Percentiles rank a stretch among this genome's conserved stretches.
Evolutionary conservation across 148 eudicot species (phyloP).

Genomic region (Rhododendron vialii): DNA sequence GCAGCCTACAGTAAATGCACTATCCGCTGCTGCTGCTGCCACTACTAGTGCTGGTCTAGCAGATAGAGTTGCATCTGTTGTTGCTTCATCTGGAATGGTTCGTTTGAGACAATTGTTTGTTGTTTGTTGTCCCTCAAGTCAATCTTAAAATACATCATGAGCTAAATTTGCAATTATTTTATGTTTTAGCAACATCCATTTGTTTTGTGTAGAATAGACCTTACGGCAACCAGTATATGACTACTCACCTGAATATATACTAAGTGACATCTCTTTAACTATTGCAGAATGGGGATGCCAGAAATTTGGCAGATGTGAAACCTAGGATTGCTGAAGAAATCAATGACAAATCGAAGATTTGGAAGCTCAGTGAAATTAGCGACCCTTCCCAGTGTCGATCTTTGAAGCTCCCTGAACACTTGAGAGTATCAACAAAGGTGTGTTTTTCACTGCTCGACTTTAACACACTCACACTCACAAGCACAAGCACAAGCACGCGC

Average conservation of each 20-base stretch:
- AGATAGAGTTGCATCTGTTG: constrained; percentile 53
- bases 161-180: not conserved
- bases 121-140: not conserved
- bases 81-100: constrained; percentile 56
- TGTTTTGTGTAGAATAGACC: not conserved
- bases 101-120: constrained; percentile 10
- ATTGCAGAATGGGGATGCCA: constrained; percentile 63
- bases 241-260: not conserved
- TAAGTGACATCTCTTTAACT: constrained; percentile 9
- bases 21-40: constrained; percentile 50
- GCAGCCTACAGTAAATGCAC: constrained; percentile 59
- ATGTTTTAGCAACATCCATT: not conserved
- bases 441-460: not conserved
- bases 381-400: constrained; percentile 86
- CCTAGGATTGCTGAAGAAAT: constrained; percentile 52
- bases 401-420: constrained; percentile 62
- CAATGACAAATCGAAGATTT: constrained; percentile 73
- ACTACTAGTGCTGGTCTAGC: constrained; percentile 51
- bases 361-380: constrained; percentile 69
- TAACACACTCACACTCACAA: not conserved
- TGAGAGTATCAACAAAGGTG: constrained; percentile 62
- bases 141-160: not conserved
- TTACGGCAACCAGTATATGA: not conserved
- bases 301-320: constrained; percentile 55
- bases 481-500: not conserved